phyloP scores from a whole-genome alignment of 495 filamentous ascomycete genomes.

The Tuber magnatum region DNA sequence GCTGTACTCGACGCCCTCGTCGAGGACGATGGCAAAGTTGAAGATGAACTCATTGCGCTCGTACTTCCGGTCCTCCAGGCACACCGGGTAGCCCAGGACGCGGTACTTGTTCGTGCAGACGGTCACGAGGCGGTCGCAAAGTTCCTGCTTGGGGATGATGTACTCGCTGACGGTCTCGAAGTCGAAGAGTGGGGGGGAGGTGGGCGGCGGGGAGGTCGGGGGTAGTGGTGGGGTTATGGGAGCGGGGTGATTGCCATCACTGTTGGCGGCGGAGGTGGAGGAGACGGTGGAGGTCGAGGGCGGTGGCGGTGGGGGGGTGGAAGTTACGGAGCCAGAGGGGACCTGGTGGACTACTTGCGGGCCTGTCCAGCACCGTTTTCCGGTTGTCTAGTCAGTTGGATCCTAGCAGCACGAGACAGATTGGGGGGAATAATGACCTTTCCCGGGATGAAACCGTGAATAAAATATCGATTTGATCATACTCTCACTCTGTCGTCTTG shows the following conservation, averaged over 20 bases:
- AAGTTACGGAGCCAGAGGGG: slow-evolving; percentile 66
- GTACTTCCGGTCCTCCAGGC: slow-evolving; percentile 67
- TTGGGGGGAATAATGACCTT: slow-evolving; percentile 53
- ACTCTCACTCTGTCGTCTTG: slow-evolving; percentile 5
- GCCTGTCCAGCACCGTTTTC: slow-evolving; percentile 49
- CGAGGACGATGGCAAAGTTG: slow-evolving; percentile 85
- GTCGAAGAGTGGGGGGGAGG: slow-evolving; percentile 61
- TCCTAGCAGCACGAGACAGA: neutral
- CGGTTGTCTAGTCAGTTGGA: neutral
- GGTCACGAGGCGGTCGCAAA: slow-evolving; percentile 80
- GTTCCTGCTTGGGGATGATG: slow-evolving; percentile 85
- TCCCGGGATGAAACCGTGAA: slow-evolving; percentile 79
- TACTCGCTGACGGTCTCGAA: slow-evolving; percentile 78
- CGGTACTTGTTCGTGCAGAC: slow-evolving; percentile 69
- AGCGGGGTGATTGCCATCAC: slow-evolving; percentile 38
- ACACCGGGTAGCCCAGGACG: slow-evolving; percentile 82
- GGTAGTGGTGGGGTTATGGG: slow-evolving; percentile 48
- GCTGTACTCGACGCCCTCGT: slow-evolving; percentile 58
- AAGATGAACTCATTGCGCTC: slow-evolving; percentile 95
- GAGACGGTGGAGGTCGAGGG: slow-evolving; percentile 41
- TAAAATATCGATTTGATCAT: slow-evolving; percentile 97
- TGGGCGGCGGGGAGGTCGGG: slow-evolving; percentile 29
- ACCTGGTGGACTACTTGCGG: slow-evolving; percentile 70
- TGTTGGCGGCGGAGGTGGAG: neutral
- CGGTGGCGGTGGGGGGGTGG: slow-evolving; percentile 50